phyloP scores from a whole-genome alignment of 2,329 filamentous ascomycete genomes.

The Diplodia sapinea region DNA sequence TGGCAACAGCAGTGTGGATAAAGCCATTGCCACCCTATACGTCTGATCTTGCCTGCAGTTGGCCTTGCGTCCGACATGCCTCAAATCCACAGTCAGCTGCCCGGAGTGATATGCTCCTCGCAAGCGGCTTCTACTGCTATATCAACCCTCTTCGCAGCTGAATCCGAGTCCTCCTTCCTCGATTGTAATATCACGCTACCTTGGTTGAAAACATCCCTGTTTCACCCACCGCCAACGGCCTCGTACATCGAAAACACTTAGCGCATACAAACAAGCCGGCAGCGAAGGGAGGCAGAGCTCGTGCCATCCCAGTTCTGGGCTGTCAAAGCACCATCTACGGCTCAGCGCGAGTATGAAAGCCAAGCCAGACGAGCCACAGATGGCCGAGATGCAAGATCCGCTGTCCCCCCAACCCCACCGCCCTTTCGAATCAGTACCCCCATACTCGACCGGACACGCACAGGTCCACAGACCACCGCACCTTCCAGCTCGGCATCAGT shows the following conservation, averaged over 20 bases:
- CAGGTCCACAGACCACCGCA: conserved; percentile 5
- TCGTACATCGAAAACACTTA: too few relatives aligned
- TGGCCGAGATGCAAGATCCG: conserved; percentile 11
- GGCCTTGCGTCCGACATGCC: conserved; percentile 9
- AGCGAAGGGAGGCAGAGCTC: background rate
- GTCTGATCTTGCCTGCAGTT: conserved; percentile 10
- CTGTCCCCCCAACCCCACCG: conserved; percentile 1
- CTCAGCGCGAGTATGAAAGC: background rate
- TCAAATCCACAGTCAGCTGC: background rate
- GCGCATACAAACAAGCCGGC: background rate
- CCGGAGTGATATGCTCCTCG: background rate
- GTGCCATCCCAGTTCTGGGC: background rate
- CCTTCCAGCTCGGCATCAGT: background rate
- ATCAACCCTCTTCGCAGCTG: background rate
- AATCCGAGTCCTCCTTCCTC: background rate
- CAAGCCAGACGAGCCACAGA: background rate
- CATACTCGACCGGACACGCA: background rate
- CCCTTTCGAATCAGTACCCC: background rate
- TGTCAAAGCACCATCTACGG: too few relatives aligned
- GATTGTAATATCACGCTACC: background rate
- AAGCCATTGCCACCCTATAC: background rate
- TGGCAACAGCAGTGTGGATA: background rate
- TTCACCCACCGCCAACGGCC: too few relatives aligned
- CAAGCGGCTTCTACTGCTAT: background rate
- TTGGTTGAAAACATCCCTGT: too few relatives aligned